Evolutionary conservation across 2,329 filamentous ascomycete species (phyloP), one percentile per base, ranked within the genome.

Genomic region (Xylariaceae sp.): DNA sequence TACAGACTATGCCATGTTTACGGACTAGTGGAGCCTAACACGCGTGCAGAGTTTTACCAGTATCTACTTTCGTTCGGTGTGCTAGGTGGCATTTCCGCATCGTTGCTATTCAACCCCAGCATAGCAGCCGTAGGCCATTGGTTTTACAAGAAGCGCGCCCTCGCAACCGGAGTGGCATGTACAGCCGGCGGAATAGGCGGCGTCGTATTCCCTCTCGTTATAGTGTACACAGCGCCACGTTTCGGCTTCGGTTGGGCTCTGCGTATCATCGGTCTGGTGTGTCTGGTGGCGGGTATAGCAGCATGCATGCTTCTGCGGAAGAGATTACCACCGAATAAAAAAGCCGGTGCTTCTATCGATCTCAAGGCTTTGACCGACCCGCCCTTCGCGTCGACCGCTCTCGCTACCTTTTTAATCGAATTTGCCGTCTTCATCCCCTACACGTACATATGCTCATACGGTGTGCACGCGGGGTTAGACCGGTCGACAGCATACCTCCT

Each of bases 381-480:
- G 26, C 41, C 45, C 8, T 57, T 57, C 42, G 55, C 55, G 9
- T 41, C 52, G n/a, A 57, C 55, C 11, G 49, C 52, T 8, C 29
- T 52, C 7, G 55, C 52, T 4, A 55, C 55, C 7, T 57, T 57
- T 30, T 39, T 55, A 12, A 50, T 57, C 46, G 55, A 55, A 19
- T 55, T 57, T 40, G 55, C 55, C 19, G 55, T 57, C 37, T 57
- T 55, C 26, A 55, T 57, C 32, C 52, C 55, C 12, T 57, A 57
- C 34, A 55, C 55, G 31, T 55, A 57, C 40, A 47, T 55, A 9
- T 57, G 52, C 29, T 55, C 52, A 4, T 42, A 52, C 9, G 52
- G 44, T 2, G 12, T 57, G 12, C 49, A 57, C 31, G 52, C 55
- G 8, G 55, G 52, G 1, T 26, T 55, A 7, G 55, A 57, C 9